These are phyloP conservation scores for Trichocladium antarcticum DNA, from an alignment of 495 filamentous ascomycete species.

Conservation along the genomic window DNA sequence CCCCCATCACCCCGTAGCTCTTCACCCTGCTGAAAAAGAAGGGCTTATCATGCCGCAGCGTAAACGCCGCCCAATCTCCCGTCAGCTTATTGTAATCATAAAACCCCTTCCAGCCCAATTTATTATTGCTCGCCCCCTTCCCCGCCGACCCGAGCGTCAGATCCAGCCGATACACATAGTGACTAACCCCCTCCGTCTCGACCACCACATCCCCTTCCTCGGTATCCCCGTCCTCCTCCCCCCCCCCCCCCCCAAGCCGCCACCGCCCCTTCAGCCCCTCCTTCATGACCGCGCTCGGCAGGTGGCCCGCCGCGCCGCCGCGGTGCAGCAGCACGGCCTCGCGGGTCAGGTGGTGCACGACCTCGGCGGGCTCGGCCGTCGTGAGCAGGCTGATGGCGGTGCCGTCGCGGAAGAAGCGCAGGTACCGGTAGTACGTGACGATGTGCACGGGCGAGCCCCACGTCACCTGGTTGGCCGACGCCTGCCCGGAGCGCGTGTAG, in stretches of 20 bases:
- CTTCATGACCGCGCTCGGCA: conserved; percentile 29
- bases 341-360: conserved; percentile 59
- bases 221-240: conserved; percentile 41
- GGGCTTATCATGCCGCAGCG: conserved; percentile 68
- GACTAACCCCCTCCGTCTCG: conserved; percentile 73
- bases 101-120: conserved; percentile 77
- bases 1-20: conserved; percentile 48
- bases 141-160: conserved; percentile 53
- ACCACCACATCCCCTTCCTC: conserved; percentile 56
- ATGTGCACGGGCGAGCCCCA: conserved; percentile 88
- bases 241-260: conserved; percentile 25
- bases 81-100: conserved; percentile 86
- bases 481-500: conserved; percentile 72
- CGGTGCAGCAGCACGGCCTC: conserved; percentile 26
- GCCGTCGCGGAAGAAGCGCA: conserved; percentile 89
- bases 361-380: conserved; percentile 69
- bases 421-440: conserved; percentile 94
- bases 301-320: conserved; percentile 19
- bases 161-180: conserved; percentile 74
- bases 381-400: conserved; percentile 65
- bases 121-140: conserved; percentile 56
- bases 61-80: conserved; percentile 83
- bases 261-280: conserved; percentile 30
- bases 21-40: conserved; percentile 82
- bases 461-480: conserved; percentile 40